Conservation (phyloP, 305 asterid species). For the Fraxinus floribunda region DNA sequence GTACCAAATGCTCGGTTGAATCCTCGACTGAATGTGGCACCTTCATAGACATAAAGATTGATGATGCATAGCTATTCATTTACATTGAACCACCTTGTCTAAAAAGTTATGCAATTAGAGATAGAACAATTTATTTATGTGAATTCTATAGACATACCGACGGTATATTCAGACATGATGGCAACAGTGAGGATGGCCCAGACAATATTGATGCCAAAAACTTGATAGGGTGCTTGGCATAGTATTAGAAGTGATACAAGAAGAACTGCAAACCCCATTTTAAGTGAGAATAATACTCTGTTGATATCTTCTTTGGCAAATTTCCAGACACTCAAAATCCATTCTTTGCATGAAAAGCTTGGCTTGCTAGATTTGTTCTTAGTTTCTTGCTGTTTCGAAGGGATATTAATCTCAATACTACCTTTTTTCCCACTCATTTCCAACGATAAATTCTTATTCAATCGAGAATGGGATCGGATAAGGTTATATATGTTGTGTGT, state of each 20-base stretch:
- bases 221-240: slow-evolving; percentile 45
- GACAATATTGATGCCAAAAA: slow-evolving; percentile 55
- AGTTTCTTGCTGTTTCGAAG: slow-evolving; percentile 30
- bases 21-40: slow-evolving; percentile 63
- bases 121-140: background rate
- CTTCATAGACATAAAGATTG: slow-evolving; percentile 26
- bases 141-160: slow-evolving; percentile 42
- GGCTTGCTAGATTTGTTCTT: slow-evolving; percentile 2
- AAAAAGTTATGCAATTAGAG: background rate
- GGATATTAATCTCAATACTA: slow-evolving; percentile 45
- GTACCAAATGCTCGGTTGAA: slow-evolving; percentile 70
- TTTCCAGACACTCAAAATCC: slow-evolving; percentile 41
- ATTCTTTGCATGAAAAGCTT: slow-evolving; percentile 28
- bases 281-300: slow-evolving; percentile 53
- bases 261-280: slow-evolving; percentile 64
- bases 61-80: slow-evolving; percentile 3
- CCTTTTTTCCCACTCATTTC: slow-evolving; percentile 57
- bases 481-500: background rate
- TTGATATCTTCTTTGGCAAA: slow-evolving; percentile 57
- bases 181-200: slow-evolving; percentile 73
- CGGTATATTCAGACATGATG: slow-evolving; percentile 65
- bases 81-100: background rate
- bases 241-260: slow-evolving; percentile 56
- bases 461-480: background rate
- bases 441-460: slow-evolving; percentile 5